These are phyloP conservation scores for Neurospora sp. DNA, from an alignment of 495 filamentous ascomycete species.

Conservation along the genomic window DNA sequence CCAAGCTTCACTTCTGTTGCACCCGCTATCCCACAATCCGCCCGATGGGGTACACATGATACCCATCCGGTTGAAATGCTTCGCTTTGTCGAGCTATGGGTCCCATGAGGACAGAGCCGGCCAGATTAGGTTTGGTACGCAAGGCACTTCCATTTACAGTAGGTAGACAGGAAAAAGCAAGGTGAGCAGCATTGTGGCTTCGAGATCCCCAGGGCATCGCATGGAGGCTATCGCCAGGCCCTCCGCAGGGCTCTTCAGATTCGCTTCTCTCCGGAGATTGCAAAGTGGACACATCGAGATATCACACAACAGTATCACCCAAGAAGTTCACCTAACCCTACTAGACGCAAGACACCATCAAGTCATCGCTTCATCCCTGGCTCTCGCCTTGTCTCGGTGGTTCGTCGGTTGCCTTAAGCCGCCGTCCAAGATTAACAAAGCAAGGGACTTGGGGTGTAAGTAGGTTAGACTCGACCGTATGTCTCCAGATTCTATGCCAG, in stretches of 20 bases:
- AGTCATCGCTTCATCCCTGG: not conserved
- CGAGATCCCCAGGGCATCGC: not conserved
- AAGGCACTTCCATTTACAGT: not conserved
- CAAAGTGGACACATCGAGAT: not conserved
- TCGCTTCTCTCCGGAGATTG: not conserved
- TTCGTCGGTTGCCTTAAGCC: not conserved
- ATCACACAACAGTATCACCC: not conserved
- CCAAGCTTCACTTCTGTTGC: not conserved
- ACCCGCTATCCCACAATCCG: not conserved
- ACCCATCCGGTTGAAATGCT: not conserved
- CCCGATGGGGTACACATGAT: not conserved
- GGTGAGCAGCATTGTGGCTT: not conserved
- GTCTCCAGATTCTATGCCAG: not conserved
- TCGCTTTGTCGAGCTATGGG: not conserved
- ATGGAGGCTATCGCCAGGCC: not conserved
- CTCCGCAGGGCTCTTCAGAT: not conserved
- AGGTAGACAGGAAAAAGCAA: not conserved
- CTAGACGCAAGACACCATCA: not conserved
- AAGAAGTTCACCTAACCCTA: not conserved
- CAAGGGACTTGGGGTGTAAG: not conserved
- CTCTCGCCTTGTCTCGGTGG: not conserved
- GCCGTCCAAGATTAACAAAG: not conserved
- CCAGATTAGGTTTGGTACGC: not conserved
- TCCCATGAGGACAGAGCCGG: not conserved
- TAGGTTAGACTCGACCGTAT: not conserved